A percentile compares a stretch with the other conserved stretches of the same genome.
phyloP scores from a whole-genome alignment of 768 basidiomycete genomes.

The Hirschioporus abietinus region DNA sequence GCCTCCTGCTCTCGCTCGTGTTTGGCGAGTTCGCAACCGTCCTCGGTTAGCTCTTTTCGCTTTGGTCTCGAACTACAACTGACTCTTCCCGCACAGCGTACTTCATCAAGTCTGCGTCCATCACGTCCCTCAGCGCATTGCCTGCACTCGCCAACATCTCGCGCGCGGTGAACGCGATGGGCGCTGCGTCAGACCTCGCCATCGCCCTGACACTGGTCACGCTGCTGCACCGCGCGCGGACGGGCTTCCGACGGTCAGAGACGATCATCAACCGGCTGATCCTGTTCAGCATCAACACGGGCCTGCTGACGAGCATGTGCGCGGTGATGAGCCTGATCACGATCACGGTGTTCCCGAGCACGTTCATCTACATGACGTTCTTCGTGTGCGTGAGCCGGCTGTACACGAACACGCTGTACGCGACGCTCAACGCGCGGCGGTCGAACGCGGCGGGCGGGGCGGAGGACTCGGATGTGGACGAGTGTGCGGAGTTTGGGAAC shows the following conservation, averaged over 20 bases:
- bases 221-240: not conserved
- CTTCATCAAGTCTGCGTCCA: not conserved
- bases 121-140: not conserved
- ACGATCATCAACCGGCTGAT: slow-evolving; percentile 11
- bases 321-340: not conserved
- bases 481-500: not conserved
- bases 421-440: not conserved
- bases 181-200: slow-evolving; percentile 2
- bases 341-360: slow-evolving; percentile 4
- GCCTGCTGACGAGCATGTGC: slow-evolving; percentile 9
- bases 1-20: not conserved
- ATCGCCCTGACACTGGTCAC: not conserved
- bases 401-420: not conserved
- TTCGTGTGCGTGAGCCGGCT: slow-evolving; percentile 3
- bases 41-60: not conserved
- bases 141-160: not conserved
- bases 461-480: not conserved
- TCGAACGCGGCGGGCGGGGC: not conserved
- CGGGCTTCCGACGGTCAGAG: slow-evolving; percentile 7
- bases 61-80: not conserved
- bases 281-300: slow-evolving; percentile 12
- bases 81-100: not conserved
- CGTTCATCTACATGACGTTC: slow-evolving; percentile 4
- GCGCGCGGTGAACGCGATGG: slow-evolving; percentile 5
- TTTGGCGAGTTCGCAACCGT: not conserved